Evolutionary conservation across 2,329 filamentous ascomycete species (phyloP).

Genomic region (Fusarium sterilihyphosum): DNA sequence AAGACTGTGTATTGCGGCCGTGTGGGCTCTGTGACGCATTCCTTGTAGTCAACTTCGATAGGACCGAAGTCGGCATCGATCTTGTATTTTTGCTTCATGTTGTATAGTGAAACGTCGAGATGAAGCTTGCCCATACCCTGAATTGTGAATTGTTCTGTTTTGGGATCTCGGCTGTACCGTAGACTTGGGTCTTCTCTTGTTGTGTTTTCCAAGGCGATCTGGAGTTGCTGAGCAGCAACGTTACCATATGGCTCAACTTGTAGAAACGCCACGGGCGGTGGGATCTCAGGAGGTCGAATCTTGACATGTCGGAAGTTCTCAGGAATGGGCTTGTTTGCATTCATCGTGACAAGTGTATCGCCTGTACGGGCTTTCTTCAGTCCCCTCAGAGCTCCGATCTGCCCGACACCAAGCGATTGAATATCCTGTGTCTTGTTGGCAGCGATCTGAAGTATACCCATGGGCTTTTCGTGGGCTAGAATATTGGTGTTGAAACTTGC

Average conservation of each 20-base stretch:
- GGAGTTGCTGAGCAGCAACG: constrained; percentile 81
- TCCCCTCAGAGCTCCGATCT: constrained; percentile 93
- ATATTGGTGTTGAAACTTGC: constrained; percentile 89
- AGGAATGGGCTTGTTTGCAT: constrained; percentile 69
- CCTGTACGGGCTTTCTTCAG: constrained; percentile 93
- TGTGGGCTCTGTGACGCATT: constrained; percentile 73
- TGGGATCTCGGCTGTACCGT: constrained; percentile 83
- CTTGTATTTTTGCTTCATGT: constrained; percentile 89
- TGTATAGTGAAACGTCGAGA: constrained; percentile 89
- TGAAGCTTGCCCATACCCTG: constrained; percentile 98
- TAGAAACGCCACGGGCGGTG: constrained; percentile 96
- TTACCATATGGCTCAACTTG: constrained; percentile 84
- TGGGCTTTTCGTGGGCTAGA: constrained; percentile 79
- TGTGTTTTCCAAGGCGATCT: constrained; percentile 78
- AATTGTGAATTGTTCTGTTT: constrained; percentile 91
- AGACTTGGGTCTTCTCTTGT: constrained; percentile 93
- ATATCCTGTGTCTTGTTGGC: constrained; percentile 89
- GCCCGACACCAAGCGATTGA: constrained; percentile 80
- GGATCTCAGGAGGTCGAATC: constrained; percentile 86
- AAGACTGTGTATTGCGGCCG: constrained; percentile 70
- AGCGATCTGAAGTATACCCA: constrained; percentile 88
- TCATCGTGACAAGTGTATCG: constrained; percentile 85
- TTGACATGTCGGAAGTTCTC: constrained; percentile 78
- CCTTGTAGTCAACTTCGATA: constrained; percentile 95
- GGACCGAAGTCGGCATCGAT: constrained; percentile 86